phyloP scores from a whole-genome alignment of 2,329 filamentous ascomycete species.

The Fusarium algeriense region DNA sequence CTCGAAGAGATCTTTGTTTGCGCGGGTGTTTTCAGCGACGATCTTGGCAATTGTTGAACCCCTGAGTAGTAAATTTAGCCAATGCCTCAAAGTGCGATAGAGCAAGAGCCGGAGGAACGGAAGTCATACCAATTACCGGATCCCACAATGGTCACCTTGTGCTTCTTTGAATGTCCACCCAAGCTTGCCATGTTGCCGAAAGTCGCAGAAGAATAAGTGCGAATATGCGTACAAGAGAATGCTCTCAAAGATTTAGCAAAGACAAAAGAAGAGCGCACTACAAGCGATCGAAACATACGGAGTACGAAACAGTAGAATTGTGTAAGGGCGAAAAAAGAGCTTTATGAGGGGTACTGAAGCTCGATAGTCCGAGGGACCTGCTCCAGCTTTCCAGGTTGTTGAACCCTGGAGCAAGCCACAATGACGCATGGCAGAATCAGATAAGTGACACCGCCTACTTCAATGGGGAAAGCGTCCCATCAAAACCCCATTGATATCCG shows the following conservation, averaged over 20 bases:
- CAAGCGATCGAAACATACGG: conserved; percentile 45
- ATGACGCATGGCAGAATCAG: conserved; percentile 48
- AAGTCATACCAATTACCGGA: conserved; percentile 88
- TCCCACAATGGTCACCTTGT: conserved; percentile 94
- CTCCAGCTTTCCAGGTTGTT: conserved; percentile 46
- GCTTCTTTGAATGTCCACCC: conserved; percentile 73
- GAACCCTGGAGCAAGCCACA: conserved; percentile 47
- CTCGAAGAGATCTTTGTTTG: conserved; percentile 85
- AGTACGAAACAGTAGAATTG: neutral
- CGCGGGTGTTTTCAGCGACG: conserved; percentile 88
- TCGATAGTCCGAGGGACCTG: conserved; percentile 22
- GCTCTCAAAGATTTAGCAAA: conserved; percentile 30
- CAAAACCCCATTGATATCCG: conserved; percentile 45
- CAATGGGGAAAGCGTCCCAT: conserved; percentile 43
- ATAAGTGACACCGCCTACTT: conserved; percentile 44
- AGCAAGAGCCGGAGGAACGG: neutral
- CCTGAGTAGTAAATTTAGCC: conserved; percentile 61
- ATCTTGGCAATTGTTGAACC: conserved; percentile 98
- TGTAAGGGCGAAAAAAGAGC: conserved; percentile 22
- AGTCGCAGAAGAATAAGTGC: conserved; percentile 33
- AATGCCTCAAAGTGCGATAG: neutral
- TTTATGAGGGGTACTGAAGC: conserved; percentile 44
- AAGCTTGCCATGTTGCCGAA: conserved; percentile 54
- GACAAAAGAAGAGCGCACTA: conserved; percentile 25
- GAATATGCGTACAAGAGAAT: conserved; percentile 23